A percentile compares a stretch with the other conserved stretches of the same genome.
Conservation (phyloP, 2,329 filamentous ascomycete species). For the Fusarium sp. region DNA sequence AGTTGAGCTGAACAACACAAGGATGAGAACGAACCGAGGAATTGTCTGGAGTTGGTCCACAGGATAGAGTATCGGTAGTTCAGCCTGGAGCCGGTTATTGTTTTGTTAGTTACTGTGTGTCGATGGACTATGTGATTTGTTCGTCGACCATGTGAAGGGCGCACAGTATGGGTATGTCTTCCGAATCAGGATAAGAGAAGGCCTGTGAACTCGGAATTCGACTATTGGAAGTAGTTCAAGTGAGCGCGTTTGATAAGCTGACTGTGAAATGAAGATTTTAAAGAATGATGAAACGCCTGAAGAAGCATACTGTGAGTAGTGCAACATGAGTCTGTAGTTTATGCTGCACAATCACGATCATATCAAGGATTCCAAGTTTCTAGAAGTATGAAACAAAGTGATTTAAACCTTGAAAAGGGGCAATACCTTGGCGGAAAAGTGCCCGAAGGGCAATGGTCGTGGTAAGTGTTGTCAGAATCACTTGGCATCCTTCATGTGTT, state of each 20-base stretch:
- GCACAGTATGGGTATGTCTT: constrained; percentile 14
- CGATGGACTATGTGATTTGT: neutral
- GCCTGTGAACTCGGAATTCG: neutral
- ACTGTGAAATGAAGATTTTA: neutral
- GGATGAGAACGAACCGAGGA: constrained; percentile 6
- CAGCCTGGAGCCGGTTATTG: neutral
- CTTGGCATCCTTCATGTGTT: too few species aligned
- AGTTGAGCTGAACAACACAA: constrained; percentile 10
- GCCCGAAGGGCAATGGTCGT: too few species aligned
- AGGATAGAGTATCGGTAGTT: constrained; percentile 9
- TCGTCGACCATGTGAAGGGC: constrained; percentile 17
- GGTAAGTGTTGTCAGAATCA: too few species aligned
- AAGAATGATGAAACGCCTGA: too few species aligned
- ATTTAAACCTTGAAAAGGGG: neutral
- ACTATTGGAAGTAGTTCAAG: too few species aligned
- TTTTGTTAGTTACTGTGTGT: neutral
- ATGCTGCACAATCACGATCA: too few species aligned
- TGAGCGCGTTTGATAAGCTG: too few species aligned
- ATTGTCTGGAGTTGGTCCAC: constrained; percentile 17
- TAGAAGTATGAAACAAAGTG: neutral
- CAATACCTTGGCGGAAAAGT: too few species aligned
- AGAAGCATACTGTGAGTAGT: too few species aligned
- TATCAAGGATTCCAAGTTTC: neutral
- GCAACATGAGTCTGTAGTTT: too few species aligned
- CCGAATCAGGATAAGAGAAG: neutral